A percentile compares a stretch with the other conserved stretches of the same genome.
Evolutionary conservation across 2,329 filamentous ascomycete genomes (phyloP).

Genomic region (Xylariales sp.): DNA sequence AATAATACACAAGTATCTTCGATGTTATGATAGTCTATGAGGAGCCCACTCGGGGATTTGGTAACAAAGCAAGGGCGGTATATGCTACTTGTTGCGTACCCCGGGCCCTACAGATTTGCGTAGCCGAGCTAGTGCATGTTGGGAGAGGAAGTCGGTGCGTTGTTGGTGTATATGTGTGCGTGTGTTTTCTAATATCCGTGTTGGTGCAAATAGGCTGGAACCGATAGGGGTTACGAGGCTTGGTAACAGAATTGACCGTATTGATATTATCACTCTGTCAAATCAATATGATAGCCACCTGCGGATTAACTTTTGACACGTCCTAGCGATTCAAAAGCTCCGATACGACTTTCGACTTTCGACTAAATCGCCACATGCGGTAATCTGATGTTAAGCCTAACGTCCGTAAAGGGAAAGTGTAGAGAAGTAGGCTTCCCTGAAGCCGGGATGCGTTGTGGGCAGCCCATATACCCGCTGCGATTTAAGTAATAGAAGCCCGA

Average conservation of each 20-base stretch:
- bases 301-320: neutral
- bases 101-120: neutral
- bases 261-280: neutral
- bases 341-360: neutral
- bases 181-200: neutral
- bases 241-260: slow-evolving; percentile 4
- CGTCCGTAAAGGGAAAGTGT: slow-evolving; percentile 21
- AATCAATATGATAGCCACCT: neutral
- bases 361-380: neutral
- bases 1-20: slow-evolving; percentile 4
- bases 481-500: neutral
- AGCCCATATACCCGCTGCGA: neutral
- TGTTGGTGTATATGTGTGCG: neutral
- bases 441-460: neutral
- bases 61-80: neutral
- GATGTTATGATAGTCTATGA: neutral
- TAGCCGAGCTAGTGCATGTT: neutral
- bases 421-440: neutral
- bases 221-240: neutral
- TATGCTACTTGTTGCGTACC: neutral
- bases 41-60: no score
- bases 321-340: slow-evolving; percentile 11
- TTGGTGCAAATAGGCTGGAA: neutral
- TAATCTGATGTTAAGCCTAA: slow-evolving; percentile 21
- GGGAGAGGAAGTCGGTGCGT: neutral